These are phyloP conservation scores for Jaapia argillacea DNA, from an alignment of 768 basidiomycete genomes.

Conservation along the genomic window DNA sequence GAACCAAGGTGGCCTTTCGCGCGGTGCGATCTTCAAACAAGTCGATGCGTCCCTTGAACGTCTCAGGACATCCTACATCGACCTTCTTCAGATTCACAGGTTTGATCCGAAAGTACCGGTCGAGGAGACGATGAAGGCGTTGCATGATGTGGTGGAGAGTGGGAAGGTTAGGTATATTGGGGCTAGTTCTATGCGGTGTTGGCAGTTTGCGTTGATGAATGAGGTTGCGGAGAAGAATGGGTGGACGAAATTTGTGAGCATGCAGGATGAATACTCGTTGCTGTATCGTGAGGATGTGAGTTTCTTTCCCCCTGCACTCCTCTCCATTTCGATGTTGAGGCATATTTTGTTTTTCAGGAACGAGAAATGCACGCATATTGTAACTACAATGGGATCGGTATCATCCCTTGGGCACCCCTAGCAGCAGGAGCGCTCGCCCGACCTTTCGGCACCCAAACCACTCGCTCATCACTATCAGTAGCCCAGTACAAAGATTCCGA, in stretches of 20 bases:
- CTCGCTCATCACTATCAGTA: too few species aligned
- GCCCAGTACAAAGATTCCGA: too few species aligned
- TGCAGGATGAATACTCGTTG: constrained; percentile 44
- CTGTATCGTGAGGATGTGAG: constrained; percentile 43
- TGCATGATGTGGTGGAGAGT: constrained; percentile 37
- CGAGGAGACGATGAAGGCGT: constrained; percentile 39
- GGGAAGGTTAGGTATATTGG: constrained; percentile 43
- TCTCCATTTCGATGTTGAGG: too few species aligned
- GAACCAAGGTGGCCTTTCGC: constrained; percentile 12
- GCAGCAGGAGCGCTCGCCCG: neutral
- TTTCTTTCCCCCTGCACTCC: too few species aligned
- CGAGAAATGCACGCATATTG: constrained; percentile 35
- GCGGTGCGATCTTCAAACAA: constrained; percentile 16
- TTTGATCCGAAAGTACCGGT: constrained; percentile 26
- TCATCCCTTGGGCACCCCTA: constrained; percentile 10
- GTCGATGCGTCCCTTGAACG: constrained; percentile 25
- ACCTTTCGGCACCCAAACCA: too few species aligned
- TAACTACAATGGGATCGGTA: constrained; percentile 28
- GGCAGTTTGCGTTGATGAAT: constrained; percentile 28
- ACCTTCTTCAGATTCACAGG: constrained; percentile 35
- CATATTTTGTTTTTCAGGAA: too few species aligned
- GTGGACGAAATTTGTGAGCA: constrained; percentile 45
- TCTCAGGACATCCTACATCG: constrained; percentile 25
- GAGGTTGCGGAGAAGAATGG: constrained; percentile 31
- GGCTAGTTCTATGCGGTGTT: constrained; percentile 18